Conservation (phyloP, 2,329 filamentous ascomycete species). For the Helotiales sp. region DNA sequence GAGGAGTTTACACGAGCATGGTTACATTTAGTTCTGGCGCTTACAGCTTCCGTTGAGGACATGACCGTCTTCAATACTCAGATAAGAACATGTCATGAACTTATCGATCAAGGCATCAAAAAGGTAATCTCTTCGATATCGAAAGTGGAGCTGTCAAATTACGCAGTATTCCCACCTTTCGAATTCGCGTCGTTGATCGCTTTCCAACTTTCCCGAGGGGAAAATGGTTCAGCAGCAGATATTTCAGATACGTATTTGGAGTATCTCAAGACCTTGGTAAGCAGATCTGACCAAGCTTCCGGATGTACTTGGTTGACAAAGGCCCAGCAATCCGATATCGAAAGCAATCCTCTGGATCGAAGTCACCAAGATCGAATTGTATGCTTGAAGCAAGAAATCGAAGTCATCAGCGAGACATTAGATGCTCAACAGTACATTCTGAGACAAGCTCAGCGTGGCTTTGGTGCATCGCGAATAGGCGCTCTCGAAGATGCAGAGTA, state of each 20-base stretch:
- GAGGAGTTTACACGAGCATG: conserved; percentile 33
- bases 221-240: conserved; percentile 22
- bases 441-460: conserved; percentile 10
- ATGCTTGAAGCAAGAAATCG: conserved; percentile 34
- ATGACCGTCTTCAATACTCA: conserved; percentile 25
- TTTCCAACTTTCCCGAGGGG: conserved; percentile 29
- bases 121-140: conserved; percentile 21
- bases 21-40: conserved; percentile 33
- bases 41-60: conserved; percentile 24
- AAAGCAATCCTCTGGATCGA: conserved; percentile 31
- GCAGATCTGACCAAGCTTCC: background rate
- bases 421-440: conserved; percentile 25
- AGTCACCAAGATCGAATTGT: conserved; percentile 33
- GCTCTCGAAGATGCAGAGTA: conserved; percentile 11
- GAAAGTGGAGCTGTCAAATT: conserved; percentile 23
- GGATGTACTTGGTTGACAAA: background rate
- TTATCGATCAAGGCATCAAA: conserved; percentile 24
- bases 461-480: background rate
- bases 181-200: conserved; percentile 32
- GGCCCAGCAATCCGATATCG: conserved; percentile 30
- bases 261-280: conserved; percentile 31
- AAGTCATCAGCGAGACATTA: conserved; percentile 32
- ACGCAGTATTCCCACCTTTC: conserved; percentile 29
- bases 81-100: conserved; percentile 20
- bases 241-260: conserved; percentile 31